phyloP scores from a whole-genome alignment of 163 green algal genomes.

The Scenedesmus sp. region DNA sequence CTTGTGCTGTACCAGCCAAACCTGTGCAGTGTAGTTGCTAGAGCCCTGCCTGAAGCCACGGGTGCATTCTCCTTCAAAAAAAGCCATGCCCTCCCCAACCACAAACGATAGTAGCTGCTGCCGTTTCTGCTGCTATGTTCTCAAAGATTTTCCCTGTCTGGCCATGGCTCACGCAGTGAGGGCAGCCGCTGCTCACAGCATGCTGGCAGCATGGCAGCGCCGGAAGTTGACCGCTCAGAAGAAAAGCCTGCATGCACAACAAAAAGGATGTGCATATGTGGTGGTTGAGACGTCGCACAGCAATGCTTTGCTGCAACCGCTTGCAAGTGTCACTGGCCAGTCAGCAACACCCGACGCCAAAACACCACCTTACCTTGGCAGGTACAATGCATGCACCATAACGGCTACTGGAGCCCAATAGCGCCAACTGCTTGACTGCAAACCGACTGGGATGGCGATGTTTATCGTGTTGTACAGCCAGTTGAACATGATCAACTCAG shows the following conservation, averaged over 20 bases:
- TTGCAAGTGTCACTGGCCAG: background rate
- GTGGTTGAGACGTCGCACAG: background rate
- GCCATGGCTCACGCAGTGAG: background rate
- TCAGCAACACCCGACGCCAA: background rate
- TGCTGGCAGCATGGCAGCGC: background rate
- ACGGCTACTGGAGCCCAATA: no score
- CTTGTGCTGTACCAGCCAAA: background rate
- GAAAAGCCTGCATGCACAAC: conserved; percentile 59
- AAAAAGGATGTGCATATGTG: background rate
- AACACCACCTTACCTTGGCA: background rate
- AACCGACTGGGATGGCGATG: no score
- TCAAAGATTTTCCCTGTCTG: background rate
- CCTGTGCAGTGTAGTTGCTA: background rate
- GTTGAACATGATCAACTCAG: background rate
- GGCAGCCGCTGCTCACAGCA: background rate
- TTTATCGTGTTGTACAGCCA: background rate
- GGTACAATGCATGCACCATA: no score
- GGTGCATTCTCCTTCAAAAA: background rate
- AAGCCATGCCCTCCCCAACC: no score
- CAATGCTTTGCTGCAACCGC: no score
- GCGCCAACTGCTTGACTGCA: no score
- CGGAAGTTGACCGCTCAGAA: conserved; percentile 59
- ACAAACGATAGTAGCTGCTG: background rate
- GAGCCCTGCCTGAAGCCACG: background rate
- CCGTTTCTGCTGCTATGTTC: background rate